These are phyloP conservation scores for Metschnikowia vanudenii DNA, from an alignment of 805 yeast genomes.

Conservation along the genomic window DNA sequence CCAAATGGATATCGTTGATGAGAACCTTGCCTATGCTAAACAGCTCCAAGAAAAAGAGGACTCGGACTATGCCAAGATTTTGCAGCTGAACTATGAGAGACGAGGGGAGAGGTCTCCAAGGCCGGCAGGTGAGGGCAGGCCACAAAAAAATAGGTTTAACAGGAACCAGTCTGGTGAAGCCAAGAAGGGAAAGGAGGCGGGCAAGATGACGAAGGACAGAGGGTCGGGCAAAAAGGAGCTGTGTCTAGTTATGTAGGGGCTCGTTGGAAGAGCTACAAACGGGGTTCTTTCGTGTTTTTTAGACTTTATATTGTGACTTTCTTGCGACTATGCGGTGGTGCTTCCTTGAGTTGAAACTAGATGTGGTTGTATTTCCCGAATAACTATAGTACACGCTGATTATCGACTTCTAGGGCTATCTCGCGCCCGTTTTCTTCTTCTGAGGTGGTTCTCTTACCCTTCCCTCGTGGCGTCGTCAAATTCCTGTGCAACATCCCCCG, in stretches of 20 bases:
- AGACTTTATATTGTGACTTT: too few species aligned
- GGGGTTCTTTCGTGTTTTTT: not conserved
- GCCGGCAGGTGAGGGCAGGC: not conserved
- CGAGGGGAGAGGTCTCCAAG: not conserved
- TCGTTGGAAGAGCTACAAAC: not conserved
- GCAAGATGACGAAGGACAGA: too few species aligned
- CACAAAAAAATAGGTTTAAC: not conserved
- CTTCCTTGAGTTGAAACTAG: too few species aligned
- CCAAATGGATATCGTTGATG: conserved; percentile 6
- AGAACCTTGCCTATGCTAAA: conserved; percentile 35
- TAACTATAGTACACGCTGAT: not conserved
- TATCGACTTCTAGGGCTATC: too few species aligned
- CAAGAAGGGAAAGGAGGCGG: too few species aligned
- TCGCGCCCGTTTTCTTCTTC: too few species aligned
- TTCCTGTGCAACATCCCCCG: conserved; percentile 25
- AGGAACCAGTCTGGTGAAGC: too few species aligned
- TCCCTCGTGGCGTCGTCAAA: conserved; percentile 22
- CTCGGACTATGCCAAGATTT: conserved; percentile 43
- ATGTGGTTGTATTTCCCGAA: not conserved
- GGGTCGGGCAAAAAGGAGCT: conserved; percentile 1
- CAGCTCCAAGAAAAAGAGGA: conserved; percentile 61
- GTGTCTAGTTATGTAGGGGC: conserved; percentile 1
- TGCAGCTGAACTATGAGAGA: conserved; percentile 36
- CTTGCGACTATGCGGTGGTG: too few species aligned
- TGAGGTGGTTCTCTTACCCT: too few species aligned